Percentiles rank a stretch among this genome's conserved stretches.
Evolutionary conservation across 768 basidiomycete genomes (phyloP).

Genomic region (Trichaptum fuscoviolaceum): DNA sequence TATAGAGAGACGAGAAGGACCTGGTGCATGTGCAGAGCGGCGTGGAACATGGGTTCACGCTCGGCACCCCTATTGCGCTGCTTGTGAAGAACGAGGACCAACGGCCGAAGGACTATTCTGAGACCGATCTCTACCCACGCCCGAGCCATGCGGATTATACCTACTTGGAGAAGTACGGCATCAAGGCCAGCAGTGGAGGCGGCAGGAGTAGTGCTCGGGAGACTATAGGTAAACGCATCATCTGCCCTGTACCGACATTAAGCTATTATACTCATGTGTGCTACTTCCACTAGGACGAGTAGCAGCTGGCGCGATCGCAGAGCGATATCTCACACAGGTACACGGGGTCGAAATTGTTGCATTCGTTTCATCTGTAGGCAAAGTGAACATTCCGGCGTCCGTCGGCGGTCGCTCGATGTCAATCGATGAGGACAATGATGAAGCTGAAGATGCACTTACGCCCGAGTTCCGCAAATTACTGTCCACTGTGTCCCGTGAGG

Average conservation of each 20-base stretch:
- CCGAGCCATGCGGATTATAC: conserved; percentile 98
- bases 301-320: conserved; percentile 96
- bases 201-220: conserved; percentile 94
- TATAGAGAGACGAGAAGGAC: conserved; percentile 92
- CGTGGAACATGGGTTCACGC: conserved; percentile 86
- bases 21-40: conserved; percentile 91
- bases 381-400: conserved; percentile 69
- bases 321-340: conserved; percentile 84
- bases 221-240: conserved; percentile 68
- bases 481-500: conserved; percentile 70
- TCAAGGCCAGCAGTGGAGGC: conserved; percentile 96
- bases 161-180: conserved; percentile 93
- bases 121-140: conserved; percentile 95
- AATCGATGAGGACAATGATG: conserved; percentile 54
- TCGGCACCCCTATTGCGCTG: conserved; percentile 97
- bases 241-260: background rate
- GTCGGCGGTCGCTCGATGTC: conserved; percentile 36
- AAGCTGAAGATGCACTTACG: conserved; percentile 68
- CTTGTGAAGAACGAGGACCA: conserved; percentile 98
- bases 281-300: conserved; percentile 63
- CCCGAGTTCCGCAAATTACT: conserved; percentile 81
- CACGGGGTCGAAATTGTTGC: conserved; percentile 94
- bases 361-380: conserved; percentile 95
- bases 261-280: background rate
- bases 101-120: conserved; percentile 95